Evolutionary conservation across 345 rosid genomes (phyloP), one percentile per base, ranked within the genome.

Genomic region (Camelina hispida): DNA sequence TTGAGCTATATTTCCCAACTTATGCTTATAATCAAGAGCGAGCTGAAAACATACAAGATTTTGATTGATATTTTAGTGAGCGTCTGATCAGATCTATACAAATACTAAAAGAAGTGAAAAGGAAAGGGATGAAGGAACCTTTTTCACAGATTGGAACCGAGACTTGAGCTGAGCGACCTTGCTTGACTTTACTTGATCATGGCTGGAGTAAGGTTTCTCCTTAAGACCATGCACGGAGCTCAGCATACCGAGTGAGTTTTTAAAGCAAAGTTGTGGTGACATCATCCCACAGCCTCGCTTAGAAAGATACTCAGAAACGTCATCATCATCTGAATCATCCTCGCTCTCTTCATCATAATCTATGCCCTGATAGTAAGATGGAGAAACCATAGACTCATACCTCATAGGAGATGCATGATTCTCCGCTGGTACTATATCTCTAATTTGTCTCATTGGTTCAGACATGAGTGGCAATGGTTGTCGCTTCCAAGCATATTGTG

Each of bases 251-350:
- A 86, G 34, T 32, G 96, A 81, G 76, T 81, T 89, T 81, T 84
- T 86, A 44, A 90, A 76, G 89, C 93, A 87, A 18, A 95, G 46
- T 50, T 84, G 87, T 68, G 99, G 97, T 73, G 92, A 72, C 73
- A 91, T 76, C 52, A 89, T 77, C 42, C 96, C 90, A 69, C 97
- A 92, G 43, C 84, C 96, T 82, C 89, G 89, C 40, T 81, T 84
- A 34, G 88, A 65, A 76, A 89, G 64, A 68, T 77, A 81, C 50
- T 75, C 72, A 17, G 81, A 78, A 47, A 70, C 78, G 52, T 81
- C 86, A 44, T 81, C 81, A 2, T 78, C 84, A 66, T 85, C 89
- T 25, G 87, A 83, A 69, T 82, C 80, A 23, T 66, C 83, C 52
- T 77, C 77, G 62, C 80, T 77, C 7, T 66, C 75, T 56, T 71